These are phyloP conservation scores for Ophioceras dolichostomum DNA, from an alignment of 2,329 filamentous ascomycete genomes.

Conservation along the genomic window DNA sequence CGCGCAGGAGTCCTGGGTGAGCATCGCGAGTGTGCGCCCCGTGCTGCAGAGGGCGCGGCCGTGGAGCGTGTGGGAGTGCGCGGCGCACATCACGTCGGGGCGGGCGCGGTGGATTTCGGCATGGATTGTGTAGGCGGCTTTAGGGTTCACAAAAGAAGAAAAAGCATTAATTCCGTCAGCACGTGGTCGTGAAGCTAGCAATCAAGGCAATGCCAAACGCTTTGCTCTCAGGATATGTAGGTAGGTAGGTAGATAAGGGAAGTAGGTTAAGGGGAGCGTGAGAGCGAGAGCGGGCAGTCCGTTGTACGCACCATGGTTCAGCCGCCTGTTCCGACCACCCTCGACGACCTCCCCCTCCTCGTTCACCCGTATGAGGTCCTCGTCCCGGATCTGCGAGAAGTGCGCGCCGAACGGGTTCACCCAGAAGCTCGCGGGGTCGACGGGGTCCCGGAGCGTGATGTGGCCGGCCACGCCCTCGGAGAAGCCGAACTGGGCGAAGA, in stretches of 20 bases:
- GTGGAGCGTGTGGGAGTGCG: constrained; percentile 41
- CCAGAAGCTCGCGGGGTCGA: constrained; percentile 48
- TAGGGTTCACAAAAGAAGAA: no score
- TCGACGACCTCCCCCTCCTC: constrained; percentile 49
- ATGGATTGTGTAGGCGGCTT: constrained; percentile 16
- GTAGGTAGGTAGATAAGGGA: no score
- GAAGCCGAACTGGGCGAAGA: constrained; percentile 41
- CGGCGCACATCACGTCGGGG: constrained; percentile 40
- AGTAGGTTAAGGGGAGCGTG: no score
- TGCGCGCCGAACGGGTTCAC: constrained; percentile 42
- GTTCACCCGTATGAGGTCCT: constrained; percentile 52
- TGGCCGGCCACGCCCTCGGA: constrained; percentile 52
- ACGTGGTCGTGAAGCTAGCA: no score
- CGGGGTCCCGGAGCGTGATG: constrained; percentile 46
- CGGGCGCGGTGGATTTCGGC: constrained; percentile 38
- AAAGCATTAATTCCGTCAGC: no score
- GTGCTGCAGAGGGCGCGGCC: constrained; percentile 47
- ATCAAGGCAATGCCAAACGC: no score
- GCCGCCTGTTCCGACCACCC: constrained; percentile 33
- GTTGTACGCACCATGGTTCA: constrained; percentile 9
- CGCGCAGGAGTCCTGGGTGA: constrained; percentile 49
- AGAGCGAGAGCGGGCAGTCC: no score
- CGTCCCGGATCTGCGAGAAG: constrained; percentile 5
- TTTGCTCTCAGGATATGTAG: no score
- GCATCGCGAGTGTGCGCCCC: constrained; percentile 50